Base-by-base conservation (phyloP, 1,284 basidiomycete species). In the Ganoderma meredithae region DNA sequence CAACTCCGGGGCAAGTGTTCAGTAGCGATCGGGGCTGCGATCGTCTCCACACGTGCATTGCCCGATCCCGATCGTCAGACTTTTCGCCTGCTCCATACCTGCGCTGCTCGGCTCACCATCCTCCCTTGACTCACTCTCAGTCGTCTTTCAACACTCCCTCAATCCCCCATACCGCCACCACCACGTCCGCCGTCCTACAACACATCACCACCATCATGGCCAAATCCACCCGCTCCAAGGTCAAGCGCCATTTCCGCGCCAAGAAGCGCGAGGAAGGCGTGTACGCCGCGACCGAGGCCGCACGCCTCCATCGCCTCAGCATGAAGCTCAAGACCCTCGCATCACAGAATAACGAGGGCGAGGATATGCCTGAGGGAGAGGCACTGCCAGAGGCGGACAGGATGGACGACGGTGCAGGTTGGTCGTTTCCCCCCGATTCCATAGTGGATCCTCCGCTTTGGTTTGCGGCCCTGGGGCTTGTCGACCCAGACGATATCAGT, bases 141-240 rank as follows among this genome's bases (percentile, higher is more conserved):
- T 22, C 58, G 40, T 40, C n/a, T 15, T 40, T 19, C 22, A 25
- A 60, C 19, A 3, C n/a, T 9, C 39, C 60, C 4, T 40, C 61
- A 17, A 27, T 60, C 55, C 40, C 66, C 27, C 41, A 36, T 55
- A 41, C 13, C 63, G 27, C 55, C 41, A 22, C 9, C 44, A 5
- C n/a, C 64, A 44, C 53, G 40, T 25, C 33, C 43, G 15, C 25
- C 39, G 0, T 10, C 61, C 49, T 60, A 43, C 69, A 7, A 60
- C 58, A 19, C 63, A 49, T 64, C 44, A 39, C 59, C 69, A 78
- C 59, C 69, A 78, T 73, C 53, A 97, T 98, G 97, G 96, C 95
- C 67, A 99, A 98, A 85, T 96, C 95, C 53, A 88, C 93, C 63
- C 89, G 96, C 77, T 95, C 95, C 22, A 97, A 96, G 83, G 86